These are phyloP conservation scores for Tulasnella sp. DNA, from an alignment of 768 basidiomycete genomes.

Conservation along the genomic window DNA sequence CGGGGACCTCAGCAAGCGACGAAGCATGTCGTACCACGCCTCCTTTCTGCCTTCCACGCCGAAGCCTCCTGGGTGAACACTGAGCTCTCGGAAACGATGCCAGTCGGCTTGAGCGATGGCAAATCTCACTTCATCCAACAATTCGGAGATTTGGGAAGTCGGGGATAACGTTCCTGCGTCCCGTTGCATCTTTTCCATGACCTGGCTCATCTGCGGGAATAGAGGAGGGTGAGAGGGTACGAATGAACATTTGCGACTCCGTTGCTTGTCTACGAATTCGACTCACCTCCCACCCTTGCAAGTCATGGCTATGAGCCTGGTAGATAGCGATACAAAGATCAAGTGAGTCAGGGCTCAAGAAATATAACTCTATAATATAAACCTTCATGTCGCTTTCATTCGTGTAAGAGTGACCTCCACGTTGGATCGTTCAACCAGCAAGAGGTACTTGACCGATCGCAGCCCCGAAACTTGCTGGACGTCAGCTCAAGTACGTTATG, in stretches of 20 bases:
- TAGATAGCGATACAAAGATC: conserved; percentile 32
- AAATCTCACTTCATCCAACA: conserved; percentile 2
- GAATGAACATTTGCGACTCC: not conserved
- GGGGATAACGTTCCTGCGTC: not conserved
- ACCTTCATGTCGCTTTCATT: too few species aligned
- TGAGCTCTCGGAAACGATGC: conserved; percentile 36
- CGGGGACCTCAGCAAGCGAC: too few species aligned
- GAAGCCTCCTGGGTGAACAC: conserved; percentile 53
- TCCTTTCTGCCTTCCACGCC: conserved; percentile 37
- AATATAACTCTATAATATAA: too few species aligned
- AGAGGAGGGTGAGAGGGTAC: not conserved
- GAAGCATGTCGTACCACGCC: conserved; percentile 38
- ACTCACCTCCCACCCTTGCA: not conserved
- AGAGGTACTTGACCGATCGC: conserved; percentile 56
- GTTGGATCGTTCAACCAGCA: conserved; percentile 59
- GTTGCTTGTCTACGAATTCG: not conserved
- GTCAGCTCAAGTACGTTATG: conserved; percentile 50
- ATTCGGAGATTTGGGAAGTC: not conserved
- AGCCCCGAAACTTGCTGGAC: conserved; percentile 78
- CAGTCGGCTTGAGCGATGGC: conserved; percentile 28
- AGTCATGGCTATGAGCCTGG: not conserved
- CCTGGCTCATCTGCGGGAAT: not conserved
- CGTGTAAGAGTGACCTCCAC: conserved; percentile 65
- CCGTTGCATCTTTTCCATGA: not conserved
- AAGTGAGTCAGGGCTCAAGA: conserved; percentile 32